Evolutionary conservation across 768 basidiomycete species (phyloP), one percentile per base, ranked within the genome.

Genomic region (Rhodotorula kratochvilovae): DNA sequence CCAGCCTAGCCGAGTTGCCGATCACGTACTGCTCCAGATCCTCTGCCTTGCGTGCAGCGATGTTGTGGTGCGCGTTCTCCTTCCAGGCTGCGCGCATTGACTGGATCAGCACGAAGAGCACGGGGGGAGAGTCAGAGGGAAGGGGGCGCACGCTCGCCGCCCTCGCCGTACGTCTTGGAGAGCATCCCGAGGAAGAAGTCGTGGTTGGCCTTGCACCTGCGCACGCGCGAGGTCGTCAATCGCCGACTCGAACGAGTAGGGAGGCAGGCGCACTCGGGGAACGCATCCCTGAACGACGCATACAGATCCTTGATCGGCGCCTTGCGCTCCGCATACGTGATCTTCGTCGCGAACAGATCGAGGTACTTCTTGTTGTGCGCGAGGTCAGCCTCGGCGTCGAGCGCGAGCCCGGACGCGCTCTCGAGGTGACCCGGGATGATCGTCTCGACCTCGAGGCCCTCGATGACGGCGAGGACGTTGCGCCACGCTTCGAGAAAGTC

Each of bases 301-400:
- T 33, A 23, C 25, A 65, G 21, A 27, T 65, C 63, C 3, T 42
- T 21, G 23, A 56, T 43, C 7, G 31, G 12, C 3, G 53, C 27
- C 31, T 65, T 53, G 33, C 33, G 36, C 51, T 36, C 51, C 31
- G 63, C 63, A 21, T 65, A 55, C 10, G 63, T 65, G 35, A 65
- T 43, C 51, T 65, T 65, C 6, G 53, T 33, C 31, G 51, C 51
- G 31, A 65, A 65, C 25, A 65, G 39, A 29, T 65, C 39, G 51
- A 65, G 55, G 42, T 65, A 65, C 51, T 65, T 54, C 27, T 53
- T 35, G 53, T 31, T 53, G 63, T 65, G 51, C 29, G 35, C 63
- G 8, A 65, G 3, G 55, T 65, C 63, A 5, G 53, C 51, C 10
- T 65, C 33, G 2, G 35, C 39, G 39, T 65, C 63, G 21, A 54